Conservation (phyloP, 208 protist genomes). For the Acanthamoeba lenticulata region DNA sequence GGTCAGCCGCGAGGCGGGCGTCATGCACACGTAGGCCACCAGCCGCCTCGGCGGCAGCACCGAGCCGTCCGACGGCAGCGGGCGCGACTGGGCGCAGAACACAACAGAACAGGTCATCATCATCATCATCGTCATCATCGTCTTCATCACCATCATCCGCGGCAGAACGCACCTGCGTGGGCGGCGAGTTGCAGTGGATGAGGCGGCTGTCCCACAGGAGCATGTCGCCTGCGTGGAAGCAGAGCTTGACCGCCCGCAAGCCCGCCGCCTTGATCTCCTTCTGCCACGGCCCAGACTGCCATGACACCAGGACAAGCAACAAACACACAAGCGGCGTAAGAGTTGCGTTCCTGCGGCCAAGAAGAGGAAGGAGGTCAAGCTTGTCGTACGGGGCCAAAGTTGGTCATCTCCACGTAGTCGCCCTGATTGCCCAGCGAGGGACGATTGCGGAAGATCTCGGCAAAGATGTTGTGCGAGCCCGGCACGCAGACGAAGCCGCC, state of each 20-base stretch:
- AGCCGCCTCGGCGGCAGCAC: neutral
- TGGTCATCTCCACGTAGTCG: neutral
- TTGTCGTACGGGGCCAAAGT: neutral
- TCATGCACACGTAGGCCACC: neutral
- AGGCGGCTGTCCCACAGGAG: neutral
- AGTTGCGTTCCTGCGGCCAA: neutral
- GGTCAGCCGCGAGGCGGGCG: neutral
- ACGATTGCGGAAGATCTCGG: neutral
- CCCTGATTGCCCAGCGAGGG: neutral
- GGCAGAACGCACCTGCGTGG: neutral
- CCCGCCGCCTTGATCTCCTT: neutral
- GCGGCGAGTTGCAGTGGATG: neutral
- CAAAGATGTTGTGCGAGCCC: neutral
- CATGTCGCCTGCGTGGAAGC: neutral
- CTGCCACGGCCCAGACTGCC: neutral
- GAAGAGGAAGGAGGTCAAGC: too few species aligned
- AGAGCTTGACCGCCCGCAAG: neutral
- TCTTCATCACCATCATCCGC: too few species aligned
- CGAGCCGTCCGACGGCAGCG: neutral
- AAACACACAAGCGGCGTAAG: too few species aligned
- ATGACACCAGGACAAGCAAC: neutral
- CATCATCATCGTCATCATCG: too few species aligned
- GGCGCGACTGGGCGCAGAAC: neutral
- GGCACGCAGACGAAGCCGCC: neutral
- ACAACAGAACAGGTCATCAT: neutral